phyloP scores from a whole-genome alignment of 371 early-diverging fungal species.

The Mucor mucedo region DNA sequence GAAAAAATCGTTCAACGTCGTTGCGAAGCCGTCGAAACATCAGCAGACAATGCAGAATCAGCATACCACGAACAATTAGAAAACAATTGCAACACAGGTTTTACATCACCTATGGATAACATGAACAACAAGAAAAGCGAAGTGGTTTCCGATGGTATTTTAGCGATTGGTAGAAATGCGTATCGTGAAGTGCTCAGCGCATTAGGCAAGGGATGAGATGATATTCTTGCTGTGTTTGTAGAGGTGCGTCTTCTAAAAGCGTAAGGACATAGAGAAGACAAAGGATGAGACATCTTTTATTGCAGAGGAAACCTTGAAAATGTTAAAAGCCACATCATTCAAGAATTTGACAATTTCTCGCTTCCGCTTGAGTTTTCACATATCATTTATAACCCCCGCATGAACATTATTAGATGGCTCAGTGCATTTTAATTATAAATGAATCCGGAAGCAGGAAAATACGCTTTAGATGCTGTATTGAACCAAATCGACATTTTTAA shows the following conservation, averaged over 20 bases:
- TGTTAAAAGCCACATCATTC: neutral
- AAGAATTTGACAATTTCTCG: conserved; percentile 34
- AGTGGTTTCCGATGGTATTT: conserved; percentile 52
- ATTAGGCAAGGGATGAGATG: conserved; percentile 62
- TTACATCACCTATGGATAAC: conserved; percentile 8
- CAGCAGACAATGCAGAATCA: neutral
- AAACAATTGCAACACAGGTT: conserved; percentile 11
- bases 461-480: conserved; percentile 61
- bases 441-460: conserved; percentile 59
- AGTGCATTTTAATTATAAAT: conserved; percentile 67
- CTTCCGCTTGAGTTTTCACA: conserved; percentile 58
- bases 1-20: conserved; percentile 60
- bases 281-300: conserved; percentile 1
- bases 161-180: conserved; percentile 68
- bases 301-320: neutral
- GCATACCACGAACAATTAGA: neutral
- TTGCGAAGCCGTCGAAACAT: conserved; percentile 34
- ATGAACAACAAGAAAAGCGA: neutral
- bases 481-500: conserved; percentile 59
- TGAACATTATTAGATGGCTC: conserved; percentile 70
- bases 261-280: neutral
- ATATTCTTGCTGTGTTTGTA: conserved; percentile 41
- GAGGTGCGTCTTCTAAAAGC: neutral
- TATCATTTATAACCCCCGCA: conserved; percentile 68
- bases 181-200: conserved; percentile 65